Conservation (phyloP, 495 filamentous ascomycete genomes). For the Staphylotrichum longicolle region DNA sequence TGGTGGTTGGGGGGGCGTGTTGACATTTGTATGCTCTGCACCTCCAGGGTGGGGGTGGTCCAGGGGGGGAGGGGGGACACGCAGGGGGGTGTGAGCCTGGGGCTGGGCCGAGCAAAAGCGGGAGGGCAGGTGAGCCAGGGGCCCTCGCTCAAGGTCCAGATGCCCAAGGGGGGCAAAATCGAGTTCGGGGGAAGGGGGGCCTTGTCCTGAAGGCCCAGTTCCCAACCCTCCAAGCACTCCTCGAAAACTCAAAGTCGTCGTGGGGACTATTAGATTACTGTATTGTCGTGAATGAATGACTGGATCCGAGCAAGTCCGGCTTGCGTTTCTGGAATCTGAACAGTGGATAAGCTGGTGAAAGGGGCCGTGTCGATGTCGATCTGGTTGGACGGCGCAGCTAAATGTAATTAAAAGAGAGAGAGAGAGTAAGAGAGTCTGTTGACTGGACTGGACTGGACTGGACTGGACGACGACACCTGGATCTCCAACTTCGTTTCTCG, state of each 20-base stretch:
- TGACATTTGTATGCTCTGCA: conserved; percentile 57
- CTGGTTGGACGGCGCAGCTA: conserved; percentile 39
- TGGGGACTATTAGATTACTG: conserved; percentile 46
- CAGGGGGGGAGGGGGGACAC: conserved; percentile 25
- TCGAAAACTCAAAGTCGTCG: conserved; percentile 30
- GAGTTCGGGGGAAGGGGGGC: conserved; percentile 20
- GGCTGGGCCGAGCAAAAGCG: conserved; percentile 49
- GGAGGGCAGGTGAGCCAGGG: conserved; percentile 40
- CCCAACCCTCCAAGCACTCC: conserved; percentile 21
- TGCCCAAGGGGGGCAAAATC: conserved; percentile 27
- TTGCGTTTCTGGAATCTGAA: conserved; percentile 43
- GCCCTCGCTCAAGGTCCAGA: conserved; percentile 41
- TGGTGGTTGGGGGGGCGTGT: conserved; percentile 56
- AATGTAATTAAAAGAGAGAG: conserved; percentile 37
- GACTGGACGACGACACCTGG: conserved; percentile 46
- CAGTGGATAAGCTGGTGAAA: conserved; percentile 11
- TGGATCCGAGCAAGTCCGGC: conserved; percentile 54
- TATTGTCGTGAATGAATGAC: conserved; percentile 48
- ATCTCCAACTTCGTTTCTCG: conserved; percentile 39
- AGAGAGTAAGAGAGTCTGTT: conserved; percentile 29
- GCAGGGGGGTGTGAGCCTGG: conserved; percentile 32
- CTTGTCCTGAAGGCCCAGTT: conserved; percentile 2
- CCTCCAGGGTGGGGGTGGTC: conserved; percentile 34
- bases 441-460: conserved; percentile 40
- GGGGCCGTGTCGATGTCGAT: conserved; percentile 20